Conservation (phyloP, 495 filamentous ascomycete genomes). For the Daldinia childiae region DNA sequence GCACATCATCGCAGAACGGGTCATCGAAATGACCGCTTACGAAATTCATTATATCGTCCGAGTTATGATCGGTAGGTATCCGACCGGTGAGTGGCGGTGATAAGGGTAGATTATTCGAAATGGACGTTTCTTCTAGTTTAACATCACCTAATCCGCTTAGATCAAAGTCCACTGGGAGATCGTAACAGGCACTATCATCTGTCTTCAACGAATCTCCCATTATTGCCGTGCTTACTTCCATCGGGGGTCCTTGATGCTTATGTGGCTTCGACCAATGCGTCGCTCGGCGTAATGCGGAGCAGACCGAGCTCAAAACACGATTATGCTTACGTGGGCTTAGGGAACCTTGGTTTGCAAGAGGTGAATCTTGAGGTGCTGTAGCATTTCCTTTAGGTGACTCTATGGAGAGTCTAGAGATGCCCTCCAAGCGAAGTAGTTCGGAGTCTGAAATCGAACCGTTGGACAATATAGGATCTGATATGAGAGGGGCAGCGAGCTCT, state of each 20-base stretch:
- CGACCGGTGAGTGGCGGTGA: constrained; percentile 51
- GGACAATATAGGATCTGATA: constrained; percentile 40
- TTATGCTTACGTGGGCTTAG: constrained; percentile 39
- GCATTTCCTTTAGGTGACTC: constrained; percentile 48
- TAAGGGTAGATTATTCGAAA: constrained; percentile 27
- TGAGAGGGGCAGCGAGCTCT: constrained; percentile 23
- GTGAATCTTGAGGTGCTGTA: constrained; percentile 38
- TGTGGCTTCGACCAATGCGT: constrained; percentile 35
- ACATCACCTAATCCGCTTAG: constrained; percentile 29
- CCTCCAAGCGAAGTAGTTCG: constrained; percentile 58
- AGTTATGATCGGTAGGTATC: constrained; percentile 40
- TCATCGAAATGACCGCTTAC: constrained; percentile 51
- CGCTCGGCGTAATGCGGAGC: constrained; percentile 36
- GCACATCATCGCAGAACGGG: constrained; percentile 46
- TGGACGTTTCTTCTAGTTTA: constrained; percentile 23
- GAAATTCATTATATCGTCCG: constrained; percentile 30
- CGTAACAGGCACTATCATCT: constrained; percentile 16
- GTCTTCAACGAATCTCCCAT: constrained; percentile 23
- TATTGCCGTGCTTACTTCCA: background rate
- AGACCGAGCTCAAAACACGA: constrained; percentile 39
- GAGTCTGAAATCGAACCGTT: constrained; percentile 58
- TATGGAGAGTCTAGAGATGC: constrained; percentile 46
- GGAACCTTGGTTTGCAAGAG: constrained; percentile 11
- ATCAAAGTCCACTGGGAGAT: constrained; percentile 25
- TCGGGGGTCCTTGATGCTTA: constrained; percentile 21